These are phyloP conservation scores for Pilaira anomala DNA, from an alignment of 192 early-diverging fungal genomes.

Conservation along the genomic window DNA sequence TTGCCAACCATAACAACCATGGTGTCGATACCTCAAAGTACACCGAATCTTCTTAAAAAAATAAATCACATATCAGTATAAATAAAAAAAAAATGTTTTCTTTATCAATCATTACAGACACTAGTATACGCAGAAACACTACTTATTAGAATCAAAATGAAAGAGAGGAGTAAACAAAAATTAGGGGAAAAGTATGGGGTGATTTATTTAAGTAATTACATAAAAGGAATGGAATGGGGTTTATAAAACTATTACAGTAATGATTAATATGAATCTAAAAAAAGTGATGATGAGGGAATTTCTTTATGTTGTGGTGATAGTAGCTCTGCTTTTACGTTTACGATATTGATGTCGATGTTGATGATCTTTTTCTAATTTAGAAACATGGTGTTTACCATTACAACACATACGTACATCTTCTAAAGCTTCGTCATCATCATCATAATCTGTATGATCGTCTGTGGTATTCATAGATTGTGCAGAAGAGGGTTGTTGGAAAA, in stretches of 20 bases:
- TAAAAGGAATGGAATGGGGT: too few relatives aligned
- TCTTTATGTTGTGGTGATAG: not conserved
- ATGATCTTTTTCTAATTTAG: constrained; percentile 32
- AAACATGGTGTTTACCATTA: constrained; percentile 40
- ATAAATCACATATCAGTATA: constrained; percentile 1
- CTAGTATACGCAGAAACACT: too few relatives aligned
- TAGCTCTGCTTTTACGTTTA: not conserved
- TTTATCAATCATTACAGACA: too few relatives aligned
- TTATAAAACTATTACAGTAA: too few relatives aligned
- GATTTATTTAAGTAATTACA: too few relatives aligned
- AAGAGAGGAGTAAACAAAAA: too few relatives aligned
- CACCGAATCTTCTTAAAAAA: constrained; percentile 36
- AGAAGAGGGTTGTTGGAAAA: constrained; percentile 9
- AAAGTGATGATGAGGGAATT: too few relatives aligned
- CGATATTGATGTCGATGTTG: constrained; percentile 22
- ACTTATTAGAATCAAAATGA: too few relatives aligned
- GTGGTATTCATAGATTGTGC: not conserved
- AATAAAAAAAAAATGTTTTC: not conserved
- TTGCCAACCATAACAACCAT: constrained; percentile 74
- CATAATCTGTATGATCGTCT: not conserved
- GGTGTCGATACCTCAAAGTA: constrained; percentile 55
- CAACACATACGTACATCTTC: constrained; percentile 41
- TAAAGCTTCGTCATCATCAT: constrained; percentile 34
- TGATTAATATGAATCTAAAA: too few relatives aligned
- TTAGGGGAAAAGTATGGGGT: too few relatives aligned